These are phyloP conservation scores for Chaetomium strumarium DNA, from an alignment of 2,329 filamentous ascomycete genomes.

Conservation along the genomic window DNA sequence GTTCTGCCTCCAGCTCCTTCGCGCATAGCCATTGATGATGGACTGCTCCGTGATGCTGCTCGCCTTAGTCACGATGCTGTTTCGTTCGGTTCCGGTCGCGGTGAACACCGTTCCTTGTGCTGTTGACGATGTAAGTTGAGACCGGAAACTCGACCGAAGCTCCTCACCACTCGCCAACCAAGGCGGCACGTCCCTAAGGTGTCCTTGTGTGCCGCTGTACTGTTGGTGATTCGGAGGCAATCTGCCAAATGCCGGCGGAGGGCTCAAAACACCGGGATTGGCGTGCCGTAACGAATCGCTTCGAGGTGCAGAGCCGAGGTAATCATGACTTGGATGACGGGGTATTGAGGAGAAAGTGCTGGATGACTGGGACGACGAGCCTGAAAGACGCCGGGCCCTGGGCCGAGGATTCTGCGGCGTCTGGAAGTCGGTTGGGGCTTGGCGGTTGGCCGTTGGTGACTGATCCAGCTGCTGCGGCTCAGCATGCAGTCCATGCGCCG, in stretches of 20 bases:
- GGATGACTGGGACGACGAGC: constrained; percentile 42
- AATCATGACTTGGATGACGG: constrained; percentile 37
- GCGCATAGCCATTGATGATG: constrained; percentile 27
- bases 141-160: constrained; percentile 50
- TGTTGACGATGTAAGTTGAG: constrained; percentile 49
- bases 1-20: constrained; percentile 29
- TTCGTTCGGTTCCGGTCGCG: constrained; percentile 64
- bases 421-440: constrained; percentile 13
- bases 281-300: constrained; percentile 13
- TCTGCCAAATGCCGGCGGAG: constrained; percentile 6
- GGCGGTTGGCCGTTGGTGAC: constrained; percentile 20
- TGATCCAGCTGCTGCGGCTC: constrained; percentile 20
- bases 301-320: constrained; percentile 19
- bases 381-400: constrained; percentile 38
- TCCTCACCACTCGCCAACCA: constrained; percentile 45
- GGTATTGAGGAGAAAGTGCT: constrained; percentile 42
- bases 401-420: constrained; percentile 32
- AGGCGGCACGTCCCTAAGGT: constrained; percentile 35
- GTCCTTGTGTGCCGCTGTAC: constrained; percentile 4
- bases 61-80: constrained; percentile 72
- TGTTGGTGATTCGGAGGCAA: constrained; percentile 27
- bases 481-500: constrained; percentile 18
- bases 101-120: constrained; percentile 47
- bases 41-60: constrained; percentile 57
- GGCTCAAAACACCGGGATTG: constrained; percentile 2